Percentiles rank a stretch among this genome's conserved stretches.
Evolutionary conservation across 169 alveolate species (phyloP).

Genomic region (Eimeria maxima): DNA sequence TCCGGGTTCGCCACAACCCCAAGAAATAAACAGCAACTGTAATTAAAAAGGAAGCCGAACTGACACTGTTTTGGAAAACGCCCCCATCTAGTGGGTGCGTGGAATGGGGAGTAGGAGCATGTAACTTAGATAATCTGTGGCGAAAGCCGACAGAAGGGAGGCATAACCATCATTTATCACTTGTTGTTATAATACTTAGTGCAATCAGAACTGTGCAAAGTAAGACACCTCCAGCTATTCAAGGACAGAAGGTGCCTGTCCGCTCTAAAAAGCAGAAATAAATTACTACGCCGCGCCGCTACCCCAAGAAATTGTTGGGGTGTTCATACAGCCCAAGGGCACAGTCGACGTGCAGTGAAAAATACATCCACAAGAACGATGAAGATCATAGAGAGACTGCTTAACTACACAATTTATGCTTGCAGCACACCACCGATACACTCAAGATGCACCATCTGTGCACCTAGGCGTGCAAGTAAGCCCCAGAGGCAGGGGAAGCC

Average conservation of each 20-base stretch:
- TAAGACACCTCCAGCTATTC: too few species aligned
- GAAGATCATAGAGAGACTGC: too few species aligned
- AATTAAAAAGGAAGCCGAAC: not conserved
- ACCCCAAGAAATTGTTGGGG: not conserved
- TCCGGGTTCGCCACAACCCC: too few species aligned
- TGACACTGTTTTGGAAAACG: not conserved
- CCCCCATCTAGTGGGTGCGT: not conserved
- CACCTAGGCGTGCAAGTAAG: not conserved
- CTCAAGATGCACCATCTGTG: not conserved
- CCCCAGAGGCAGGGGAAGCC: not conserved
- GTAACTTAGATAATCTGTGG: not conserved
- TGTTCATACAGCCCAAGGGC: slow-evolving; percentile 3
- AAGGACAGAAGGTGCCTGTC: not conserved
- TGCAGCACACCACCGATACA: not conserved
- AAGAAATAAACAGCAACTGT: too few species aligned
- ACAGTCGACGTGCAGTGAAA: not conserved
- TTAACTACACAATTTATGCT: too few species aligned
- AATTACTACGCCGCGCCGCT: not conserved
- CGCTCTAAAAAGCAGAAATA: not conserved
- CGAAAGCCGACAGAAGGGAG: not conserved
- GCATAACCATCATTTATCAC: not conserved
- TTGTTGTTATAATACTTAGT: not conserved
- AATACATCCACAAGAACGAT: too few species aligned
- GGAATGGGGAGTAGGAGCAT: not conserved
- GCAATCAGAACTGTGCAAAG: not conserved